Evolutionary conservation across 257 asterid genomes (phyloP), one percentile per base, ranked within the genome.

Genomic region (Gentiana dahurica): DNA sequence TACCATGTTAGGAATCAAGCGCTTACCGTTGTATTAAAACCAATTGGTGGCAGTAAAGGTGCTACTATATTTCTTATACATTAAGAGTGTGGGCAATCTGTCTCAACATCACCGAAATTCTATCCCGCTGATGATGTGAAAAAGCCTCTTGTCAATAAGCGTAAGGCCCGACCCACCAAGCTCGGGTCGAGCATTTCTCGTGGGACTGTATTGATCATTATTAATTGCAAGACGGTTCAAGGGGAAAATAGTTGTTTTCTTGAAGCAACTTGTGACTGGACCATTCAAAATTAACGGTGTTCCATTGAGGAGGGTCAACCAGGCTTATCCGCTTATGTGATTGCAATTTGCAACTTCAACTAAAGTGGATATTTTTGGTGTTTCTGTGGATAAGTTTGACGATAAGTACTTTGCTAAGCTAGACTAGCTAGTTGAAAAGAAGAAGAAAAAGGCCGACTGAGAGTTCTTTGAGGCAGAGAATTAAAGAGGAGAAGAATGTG

Each of bases 391-490:
- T 7, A 71, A 71, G 58, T 66, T 57, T 5, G 62, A 71, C 43
- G 72, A 71, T 62, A 66, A 66, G 60, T 71, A 66, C 63, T 66
- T 71, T 3, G 66, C 63, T 6, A 71, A 71, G 66, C 68, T 79
- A 60, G 83, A 51, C 0, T 85, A 80, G 68, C 77, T 57, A 53
- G 73, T 41, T 36, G 74, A 58, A 51, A 58, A 58, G 36, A 63
- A 53, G 63, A 59, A 53, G 36, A 69, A 63, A 50, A 71, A 71
- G 36, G 60, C 63, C 8, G 73, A 66, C 53, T 68, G 69, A n/a
- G 76, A 71, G 63, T 71, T 71, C 62, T 61, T 71, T 58, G 76
- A 66, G 54, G 33, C 56, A 47, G 73, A 71, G 55, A 71, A 71
- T 57, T 65, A 66, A 69, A 68, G 12, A 58, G 71, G 55, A 24